Evolutionary conservation across 208 protist species (phyloP).

Genomic region (Tritrichomonas musculus): DNA sequence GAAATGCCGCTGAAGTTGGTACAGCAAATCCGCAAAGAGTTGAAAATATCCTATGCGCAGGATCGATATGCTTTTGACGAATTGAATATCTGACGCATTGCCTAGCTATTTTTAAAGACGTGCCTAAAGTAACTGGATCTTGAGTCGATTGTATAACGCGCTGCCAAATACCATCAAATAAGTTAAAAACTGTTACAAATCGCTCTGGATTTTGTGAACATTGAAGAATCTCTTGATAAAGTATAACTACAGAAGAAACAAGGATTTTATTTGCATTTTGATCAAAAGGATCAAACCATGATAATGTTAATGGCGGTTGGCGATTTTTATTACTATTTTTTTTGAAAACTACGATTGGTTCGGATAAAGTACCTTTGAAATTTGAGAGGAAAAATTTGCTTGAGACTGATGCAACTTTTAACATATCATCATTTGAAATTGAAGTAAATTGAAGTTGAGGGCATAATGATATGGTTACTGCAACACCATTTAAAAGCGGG

Average conservation of each 20-base stretch:
- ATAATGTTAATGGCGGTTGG: no score
- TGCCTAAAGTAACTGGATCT: not conserved
- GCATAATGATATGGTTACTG: not conserved
- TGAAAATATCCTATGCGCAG: not conserved
- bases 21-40: not conserved
- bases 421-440: not conserved
- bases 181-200: not conserved
- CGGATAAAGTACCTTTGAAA: conserved; percentile 19
- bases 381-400: not conserved
- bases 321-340: not conserved
- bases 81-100: not conserved
- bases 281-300: not conserved
- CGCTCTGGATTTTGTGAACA: not conserved
- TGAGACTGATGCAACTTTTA: not conserved
- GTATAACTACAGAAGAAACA: not conserved
- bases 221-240: conserved; percentile 23
- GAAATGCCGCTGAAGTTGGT: not conserved
- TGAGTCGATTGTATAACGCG: not conserved
- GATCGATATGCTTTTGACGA: not conserved
- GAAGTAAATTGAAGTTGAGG: not conserved
- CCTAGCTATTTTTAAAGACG: not conserved
- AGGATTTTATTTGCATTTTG: not conserved
- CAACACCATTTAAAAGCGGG: not conserved
- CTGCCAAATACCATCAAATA: not conserved
- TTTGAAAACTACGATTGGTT: not conserved